Evolutionary conservation across 345 rosid species (phyloP).

Genomic region (Conringia planisiliqua): DNA sequence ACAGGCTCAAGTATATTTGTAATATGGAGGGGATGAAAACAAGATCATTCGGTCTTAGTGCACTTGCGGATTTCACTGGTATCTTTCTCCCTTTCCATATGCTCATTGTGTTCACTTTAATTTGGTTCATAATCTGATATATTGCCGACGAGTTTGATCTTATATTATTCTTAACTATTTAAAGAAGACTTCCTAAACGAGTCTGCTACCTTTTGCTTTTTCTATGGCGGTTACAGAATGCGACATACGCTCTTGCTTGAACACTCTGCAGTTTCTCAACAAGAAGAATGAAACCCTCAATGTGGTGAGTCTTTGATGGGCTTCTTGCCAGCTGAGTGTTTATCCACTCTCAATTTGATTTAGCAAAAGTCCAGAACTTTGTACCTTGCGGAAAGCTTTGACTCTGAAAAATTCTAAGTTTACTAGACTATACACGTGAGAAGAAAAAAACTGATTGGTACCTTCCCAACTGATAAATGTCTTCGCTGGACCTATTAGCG

Average conservation of each 20-base stretch:
- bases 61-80: constrained; percentile 93
- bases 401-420: background rate
- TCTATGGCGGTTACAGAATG: constrained; percentile 54
- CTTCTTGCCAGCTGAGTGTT: constrained; percentile 1
- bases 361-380: background rate
- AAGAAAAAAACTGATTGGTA: background rate
- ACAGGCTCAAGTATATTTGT: constrained; percentile 85
- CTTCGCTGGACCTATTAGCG: background rate
- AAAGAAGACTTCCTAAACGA: background rate
- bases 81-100: constrained; percentile 21
- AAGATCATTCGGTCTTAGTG: constrained; percentile 77
- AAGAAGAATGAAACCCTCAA: constrained; percentile 78
- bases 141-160: constrained; percentile 9
- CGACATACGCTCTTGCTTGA: constrained; percentile 91
- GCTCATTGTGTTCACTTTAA: background rate
- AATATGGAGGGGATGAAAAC: constrained; percentile 79
- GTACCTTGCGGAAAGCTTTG: background rate
- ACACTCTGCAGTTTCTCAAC: constrained; percentile 96
- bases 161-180: background rate
- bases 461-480: constrained; percentile 8
- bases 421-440: background rate
- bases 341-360: constrained; percentile 1
- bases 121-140: background rate
- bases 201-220: constrained; percentile 25
- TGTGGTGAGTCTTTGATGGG: constrained; percentile 50